Evolutionary conservation across 202 grass and related monocot species (phyloP), one percentile per base, ranked within the genome.

Genomic region (Panicum hallii): DNA sequence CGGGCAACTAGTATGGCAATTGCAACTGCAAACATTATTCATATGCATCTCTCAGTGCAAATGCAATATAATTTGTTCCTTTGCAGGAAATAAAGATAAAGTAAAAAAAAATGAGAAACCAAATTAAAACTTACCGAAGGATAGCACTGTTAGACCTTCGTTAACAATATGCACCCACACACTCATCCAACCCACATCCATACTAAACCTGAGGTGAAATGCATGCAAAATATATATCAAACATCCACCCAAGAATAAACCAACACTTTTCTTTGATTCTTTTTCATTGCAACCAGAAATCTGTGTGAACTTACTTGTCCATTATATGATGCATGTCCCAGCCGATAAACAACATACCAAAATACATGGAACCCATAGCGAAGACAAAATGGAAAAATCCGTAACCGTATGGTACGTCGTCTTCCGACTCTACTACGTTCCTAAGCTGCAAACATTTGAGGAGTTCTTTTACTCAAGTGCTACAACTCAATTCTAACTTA

Each of bases 351-450:
- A 70, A 3, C 67, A 70, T 70, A 6, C 43, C 67, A 47, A 70
- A 70, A 22, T 70, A 47, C 67, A 70, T 47, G 2, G 42, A 70
- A 2, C 43, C 67, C n/a, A 46, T 28, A 14, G 67, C 43, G 1
- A 47, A 70, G 11, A 70, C 67, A 28, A 70, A 26, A 15, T 70
- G 67, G 67, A 47, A 70, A 28, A 47, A 70, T 4, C 67, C 67
- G 2, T 70, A 70, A 12, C 11, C 43, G 15, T 47, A 70, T 28
- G 67, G 67, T 9, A 70, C 67, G 0, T 70, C 42, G n/a, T 70
- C 44, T 47, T 47, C 67, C 0, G 5, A 7, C 43, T 12, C 6
- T 70, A 2, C n/a, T 23, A 70, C n/a, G 2, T 47, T 47, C 0
- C n/a, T 7, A 5, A 44, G 1, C 67, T 70, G 67, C 12, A 71